Evolutionary conservation across 192 early-diverging fungal species (phyloP), one percentile per base, ranked within the genome.

Genomic region (Diversispora epigaea): DNA sequence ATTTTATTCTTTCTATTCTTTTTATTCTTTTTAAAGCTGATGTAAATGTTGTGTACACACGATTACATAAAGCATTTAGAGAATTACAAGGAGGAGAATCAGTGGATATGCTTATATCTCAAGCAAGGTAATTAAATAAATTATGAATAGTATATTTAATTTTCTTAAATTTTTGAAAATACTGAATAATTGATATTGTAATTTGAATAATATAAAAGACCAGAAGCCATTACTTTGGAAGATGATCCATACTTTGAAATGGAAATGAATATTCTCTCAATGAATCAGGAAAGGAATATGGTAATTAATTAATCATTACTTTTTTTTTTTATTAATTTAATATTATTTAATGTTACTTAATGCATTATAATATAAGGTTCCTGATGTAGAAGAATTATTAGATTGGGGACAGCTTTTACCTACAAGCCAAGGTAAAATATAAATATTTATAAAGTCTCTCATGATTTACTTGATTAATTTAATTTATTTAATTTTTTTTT

Each of bases 11-110:
- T 45, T 60, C 46, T 15, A 12, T 21, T 55, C 14, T 7, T 68
- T 60, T 19, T 11, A 21, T 40, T 41, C 25, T 32, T 32, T 32
- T 32, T 32, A 32, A 65, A 85, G 84, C 71, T n/a, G 84, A 85
- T 63, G 81, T 83, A n/a, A 85, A 78, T 49, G 77, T 60, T 60
- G 75, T 77, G 8, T 85, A 81, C 81, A 57, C 67, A 11, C 71
- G 67, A 4, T 41, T 85, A 4, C 78, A 78, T 70, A 68, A 71
- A 39, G 78, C 81, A 19, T 65, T 83, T 7, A 68, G 62, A 5
- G 15, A 57, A 40, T 43, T 81, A 7, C 71, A 78, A 32, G 61
- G 49, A 32, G 61, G 49, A 14, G 81, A 77, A 39, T 55, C 75
- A 3, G 19, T 85, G 10, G 69, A 81, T 22, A 77, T 85, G 81